Conservation (phyloP, 78 protist genomes). For the Isochrysis galbana region DNA sequence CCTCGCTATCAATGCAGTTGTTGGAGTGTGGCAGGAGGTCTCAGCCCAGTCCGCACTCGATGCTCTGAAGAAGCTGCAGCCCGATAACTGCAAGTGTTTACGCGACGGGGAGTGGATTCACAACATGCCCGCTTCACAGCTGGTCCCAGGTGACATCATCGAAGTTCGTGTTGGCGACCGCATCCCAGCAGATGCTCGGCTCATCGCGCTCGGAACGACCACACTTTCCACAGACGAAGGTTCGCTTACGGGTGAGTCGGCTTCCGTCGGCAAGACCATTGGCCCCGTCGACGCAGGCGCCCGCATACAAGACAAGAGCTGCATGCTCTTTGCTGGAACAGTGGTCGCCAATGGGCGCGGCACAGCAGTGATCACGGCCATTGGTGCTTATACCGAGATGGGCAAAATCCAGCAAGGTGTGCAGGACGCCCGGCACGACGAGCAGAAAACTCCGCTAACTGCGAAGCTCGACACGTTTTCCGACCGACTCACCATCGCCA, state of each 20-base stretch:
- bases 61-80: slow-evolving; percentile 10
- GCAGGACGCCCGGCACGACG: slow-evolving; percentile 28
- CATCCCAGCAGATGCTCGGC: slow-evolving; percentile 79
- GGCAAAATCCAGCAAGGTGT: slow-evolving; percentile 63
- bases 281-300: neutral
- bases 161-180: slow-evolving; percentile 79
- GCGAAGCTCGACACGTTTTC: slow-evolving; percentile 79
- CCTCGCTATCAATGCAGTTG: slow-evolving; percentile 65
- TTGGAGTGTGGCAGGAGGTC: slow-evolving; percentile 72
- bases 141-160: slow-evolving; percentile 88
- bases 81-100: neutral
- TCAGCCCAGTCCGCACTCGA: slow-evolving; percentile 69
- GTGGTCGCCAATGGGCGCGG: slow-evolving; percentile 6
- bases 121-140: slow-evolving; percentile 47
- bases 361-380: slow-evolving; percentile 13
- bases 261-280: neutral
- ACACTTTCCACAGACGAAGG: slow-evolving; percentile 47
- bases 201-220: neutral
- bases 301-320: slow-evolving; percentile 32
- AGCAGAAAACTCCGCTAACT: slow-evolving; percentile 74
- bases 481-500: slow-evolving; percentile 57
- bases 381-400: slow-evolving; percentile 65
- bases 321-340: slow-evolving; percentile 34
- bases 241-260: slow-evolving; percentile 48
- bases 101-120: slow-evolving; percentile 60